phyloP scores from a whole-genome alignment of 1,284 basidiomycete genomes.

The Naganishia sp. region DNA sequence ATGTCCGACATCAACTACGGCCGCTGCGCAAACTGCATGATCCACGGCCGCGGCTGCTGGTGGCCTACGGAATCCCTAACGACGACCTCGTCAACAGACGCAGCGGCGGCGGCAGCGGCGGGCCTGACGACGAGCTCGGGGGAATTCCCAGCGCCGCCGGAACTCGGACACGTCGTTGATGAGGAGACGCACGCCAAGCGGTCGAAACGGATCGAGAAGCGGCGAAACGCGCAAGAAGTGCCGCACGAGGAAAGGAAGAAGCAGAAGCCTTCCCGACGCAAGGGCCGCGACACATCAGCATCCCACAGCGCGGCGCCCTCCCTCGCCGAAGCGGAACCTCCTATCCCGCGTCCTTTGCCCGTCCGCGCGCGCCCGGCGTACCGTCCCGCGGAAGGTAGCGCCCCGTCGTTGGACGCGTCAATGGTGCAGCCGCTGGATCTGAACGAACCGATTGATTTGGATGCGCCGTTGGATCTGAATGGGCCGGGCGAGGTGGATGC shows the following conservation, averaged over 20 bases:
- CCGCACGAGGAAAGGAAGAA: not conserved
- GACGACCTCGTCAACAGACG: not conserved
- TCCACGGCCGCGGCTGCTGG: constrained; percentile 12
- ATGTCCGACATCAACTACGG: constrained; percentile 19
- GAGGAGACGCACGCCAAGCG: constrained; percentile 10
- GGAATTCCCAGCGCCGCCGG: not conserved
- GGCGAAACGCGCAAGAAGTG: not conserved
- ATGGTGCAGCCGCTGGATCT: too few relatives aligned
- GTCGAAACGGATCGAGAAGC: constrained; percentile 2
- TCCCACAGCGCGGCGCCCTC: too few relatives aligned
- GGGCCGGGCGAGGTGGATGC: too few relatives aligned
- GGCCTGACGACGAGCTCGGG: not conserved
- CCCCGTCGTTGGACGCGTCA: too few relatives aligned
- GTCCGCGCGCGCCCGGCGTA: too few relatives aligned
- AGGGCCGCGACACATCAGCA: too few relatives aligned
- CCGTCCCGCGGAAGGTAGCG: too few relatives aligned
- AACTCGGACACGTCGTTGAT: constrained; percentile 8
- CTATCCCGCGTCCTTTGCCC: too few relatives aligned
- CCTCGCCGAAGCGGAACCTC: too few relatives aligned
- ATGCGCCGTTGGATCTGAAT: too few relatives aligned
- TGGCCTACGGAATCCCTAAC: constrained; percentile 18
- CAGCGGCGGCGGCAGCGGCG: not conserved
- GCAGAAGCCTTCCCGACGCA: not conserved
- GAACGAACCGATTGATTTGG: too few relatives aligned
- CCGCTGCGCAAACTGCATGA: constrained; percentile 23